Conservation (phyloP, 208 protist genomes). For the Tritrichomonas musculus region DNA sequence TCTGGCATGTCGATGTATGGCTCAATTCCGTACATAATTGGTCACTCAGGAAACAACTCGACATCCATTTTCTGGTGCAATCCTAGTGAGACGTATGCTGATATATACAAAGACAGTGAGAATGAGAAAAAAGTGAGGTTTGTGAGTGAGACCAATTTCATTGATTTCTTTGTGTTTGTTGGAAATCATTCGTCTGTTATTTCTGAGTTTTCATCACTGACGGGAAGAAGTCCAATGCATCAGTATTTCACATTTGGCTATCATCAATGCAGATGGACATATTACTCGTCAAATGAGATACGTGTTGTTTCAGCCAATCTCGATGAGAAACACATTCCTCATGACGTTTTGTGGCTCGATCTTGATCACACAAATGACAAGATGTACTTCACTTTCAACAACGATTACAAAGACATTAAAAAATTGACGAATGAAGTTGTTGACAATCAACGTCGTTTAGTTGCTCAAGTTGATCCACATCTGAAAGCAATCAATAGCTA, state of each 20-base stretch:
- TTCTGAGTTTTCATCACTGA: slow-evolving; percentile 75
- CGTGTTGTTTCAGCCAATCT: slow-evolving; percentile 40
- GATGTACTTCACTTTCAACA: slow-evolving; percentile 58
- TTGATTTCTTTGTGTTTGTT: slow-evolving; percentile 89
- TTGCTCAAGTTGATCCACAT: slow-evolving; percentile 29
- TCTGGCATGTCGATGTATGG: slow-evolving; percentile 73
- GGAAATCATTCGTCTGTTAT: slow-evolving; percentile 74
- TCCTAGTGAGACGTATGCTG: background rate
- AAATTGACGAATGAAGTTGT: background rate
- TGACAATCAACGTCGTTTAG: background rate
- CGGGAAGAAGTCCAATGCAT: slow-evolving; percentile 75
- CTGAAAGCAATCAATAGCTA: background rate
- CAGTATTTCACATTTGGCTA: slow-evolving; percentile 88
- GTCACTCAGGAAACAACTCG: slow-evolving; percentile 54
- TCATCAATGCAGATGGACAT: slow-evolving; percentile 94
- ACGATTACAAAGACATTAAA: background rate
- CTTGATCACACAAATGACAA: slow-evolving; percentile 97
- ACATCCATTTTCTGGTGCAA: background rate
- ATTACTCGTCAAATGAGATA: slow-evolving; percentile 77
- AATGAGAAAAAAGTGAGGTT: background rate
- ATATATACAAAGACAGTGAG: background rate
- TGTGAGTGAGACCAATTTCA: slow-evolving; percentile 71
- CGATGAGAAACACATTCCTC: slow-evolving; percentile 39
- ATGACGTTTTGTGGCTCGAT: slow-evolving; percentile 96
- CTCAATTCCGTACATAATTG: slow-evolving; percentile 80